These are phyloP conservation scores for Penicillium soppii DNA, from an alignment of 495 filamentous ascomycete species.

Conservation along the genomic window DNA sequence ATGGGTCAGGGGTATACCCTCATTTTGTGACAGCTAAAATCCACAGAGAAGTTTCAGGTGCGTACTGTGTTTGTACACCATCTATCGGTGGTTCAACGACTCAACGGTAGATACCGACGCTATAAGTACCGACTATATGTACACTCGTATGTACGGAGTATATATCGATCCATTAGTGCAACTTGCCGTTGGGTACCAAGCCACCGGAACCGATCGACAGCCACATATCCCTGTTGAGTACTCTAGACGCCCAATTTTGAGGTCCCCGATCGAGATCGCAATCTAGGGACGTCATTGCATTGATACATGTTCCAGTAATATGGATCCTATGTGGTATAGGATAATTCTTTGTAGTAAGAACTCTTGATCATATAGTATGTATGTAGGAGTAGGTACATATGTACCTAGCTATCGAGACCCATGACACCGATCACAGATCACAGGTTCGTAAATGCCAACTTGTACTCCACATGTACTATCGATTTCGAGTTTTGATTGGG, in stretches of 20 bases:
- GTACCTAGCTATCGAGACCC: no score
- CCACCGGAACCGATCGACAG: constrained; percentile 26
- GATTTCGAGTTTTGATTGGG: constrained; percentile 24
- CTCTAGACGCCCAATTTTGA: constrained; percentile 9
- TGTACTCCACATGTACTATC: neutral
- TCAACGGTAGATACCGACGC: neutral
- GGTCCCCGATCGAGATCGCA: neutral
- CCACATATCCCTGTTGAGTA: constrained; percentile 12
- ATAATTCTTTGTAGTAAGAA: no score
- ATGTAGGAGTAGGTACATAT: no score
- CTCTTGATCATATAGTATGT: no score
- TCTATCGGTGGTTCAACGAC: neutral
- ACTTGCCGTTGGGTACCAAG: constrained; percentile 23
- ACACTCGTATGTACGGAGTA: neutral
- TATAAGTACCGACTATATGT: no score
- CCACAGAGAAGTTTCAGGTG: no score
- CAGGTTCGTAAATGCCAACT: neutral
- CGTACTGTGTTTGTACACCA: no score
- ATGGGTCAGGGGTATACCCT: constrained; percentile 6
- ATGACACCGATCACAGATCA: neutral
- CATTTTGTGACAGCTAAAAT: no score
- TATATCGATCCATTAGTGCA: constrained; percentile 1
- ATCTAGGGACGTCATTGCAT: neutral
- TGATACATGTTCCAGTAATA: no score
- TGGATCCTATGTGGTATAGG: no score